These are phyloP conservation scores for Prasinococcaceae sp. DNA, from an alignment of 139 green algal species.

Conservation along the genomic window DNA sequence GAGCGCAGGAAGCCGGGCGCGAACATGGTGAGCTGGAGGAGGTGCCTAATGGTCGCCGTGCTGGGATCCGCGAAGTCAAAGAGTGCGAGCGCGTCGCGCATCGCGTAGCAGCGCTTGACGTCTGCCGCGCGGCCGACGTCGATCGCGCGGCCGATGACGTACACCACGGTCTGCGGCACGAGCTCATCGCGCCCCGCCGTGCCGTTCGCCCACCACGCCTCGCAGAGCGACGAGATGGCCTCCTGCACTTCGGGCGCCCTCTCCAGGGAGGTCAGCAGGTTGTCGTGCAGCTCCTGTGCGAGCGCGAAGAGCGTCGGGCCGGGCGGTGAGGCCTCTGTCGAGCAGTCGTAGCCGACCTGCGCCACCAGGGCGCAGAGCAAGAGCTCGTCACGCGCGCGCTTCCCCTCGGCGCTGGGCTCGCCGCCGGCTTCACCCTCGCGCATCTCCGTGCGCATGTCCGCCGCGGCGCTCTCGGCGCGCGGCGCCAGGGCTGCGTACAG, in stretches of 20 bases:
- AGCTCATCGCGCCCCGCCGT: slow-evolving; percentile 34
- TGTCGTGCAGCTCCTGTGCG: neutral
- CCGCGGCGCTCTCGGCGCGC: too few species aligned
- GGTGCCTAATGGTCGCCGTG: slow-evolving; percentile 10
- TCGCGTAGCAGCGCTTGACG: slow-evolving; percentile 48
- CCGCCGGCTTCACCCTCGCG: too few species aligned
- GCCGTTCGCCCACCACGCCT: slow-evolving; percentile 45
- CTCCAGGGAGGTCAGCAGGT: slow-evolving; percentile 1
- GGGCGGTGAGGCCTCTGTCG: too few species aligned
- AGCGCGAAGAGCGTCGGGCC: neutral
- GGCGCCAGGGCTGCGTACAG: too few species aligned
- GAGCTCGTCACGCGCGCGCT: too few species aligned
- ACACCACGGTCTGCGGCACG: slow-evolving; percentile 48
- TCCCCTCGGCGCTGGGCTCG: too few species aligned
- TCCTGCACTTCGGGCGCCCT: slow-evolving; percentile 39
- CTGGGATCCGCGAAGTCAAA: slow-evolving; percentile 57
- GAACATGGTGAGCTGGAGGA: slow-evolving; percentile 51
- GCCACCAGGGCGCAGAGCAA: too few species aligned
- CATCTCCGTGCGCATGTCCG: too few species aligned
- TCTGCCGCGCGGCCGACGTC: slow-evolving; percentile 21
- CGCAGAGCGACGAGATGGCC: slow-evolving; percentile 44
- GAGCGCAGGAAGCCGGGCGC: slow-evolving; percentile 44
- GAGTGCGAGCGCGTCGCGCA: slow-evolving; percentile 41
- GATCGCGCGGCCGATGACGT: slow-evolving; percentile 37
- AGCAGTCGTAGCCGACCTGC: too few species aligned